phyloP scores from a whole-genome alignment of 2,329 filamentous ascomycete genomes.

The Aspergillus fischeri region DNA sequence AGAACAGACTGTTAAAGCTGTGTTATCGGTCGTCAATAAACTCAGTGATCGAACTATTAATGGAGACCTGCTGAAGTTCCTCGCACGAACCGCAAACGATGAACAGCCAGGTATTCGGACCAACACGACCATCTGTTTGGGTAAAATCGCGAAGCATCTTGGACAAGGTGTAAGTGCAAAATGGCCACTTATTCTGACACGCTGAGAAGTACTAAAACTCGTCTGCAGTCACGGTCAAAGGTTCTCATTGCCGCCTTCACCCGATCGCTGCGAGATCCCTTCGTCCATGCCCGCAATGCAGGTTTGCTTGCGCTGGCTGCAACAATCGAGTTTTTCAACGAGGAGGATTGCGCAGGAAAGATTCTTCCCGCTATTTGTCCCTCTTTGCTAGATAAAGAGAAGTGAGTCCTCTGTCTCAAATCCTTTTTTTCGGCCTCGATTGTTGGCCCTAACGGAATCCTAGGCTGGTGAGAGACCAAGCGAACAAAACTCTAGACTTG shows the following conservation, averaged over 20 bases:
- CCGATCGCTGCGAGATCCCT: slow-evolving; percentile 84
- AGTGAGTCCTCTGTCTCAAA: slow-evolving; percentile 41
- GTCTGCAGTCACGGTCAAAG: slow-evolving; percentile 67
- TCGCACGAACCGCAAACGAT: slow-evolving; percentile 95
- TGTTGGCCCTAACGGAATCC: slow-evolving; percentile 4
- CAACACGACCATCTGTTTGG: slow-evolving; percentile 95
- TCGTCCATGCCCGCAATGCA: slow-evolving; percentile 89
- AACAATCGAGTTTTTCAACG: slow-evolving; percentile 78
- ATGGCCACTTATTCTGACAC: too few species aligned
- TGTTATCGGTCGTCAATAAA: slow-evolving; percentile 81
- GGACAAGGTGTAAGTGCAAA: slow-evolving; percentile 53
- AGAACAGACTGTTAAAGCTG: slow-evolving; percentile 93
- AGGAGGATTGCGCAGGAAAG: slow-evolving; percentile 82
- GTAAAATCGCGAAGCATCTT: slow-evolving; percentile 90
- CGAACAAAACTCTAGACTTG: slow-evolving; percentile 79
- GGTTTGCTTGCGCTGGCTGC: slow-evolving; percentile 80
- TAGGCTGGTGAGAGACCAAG: slow-evolving; percentile 78
- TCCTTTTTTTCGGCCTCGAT: neutral
- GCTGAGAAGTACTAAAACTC: slow-evolving; percentile 22
- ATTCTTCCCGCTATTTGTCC: slow-evolving; percentile 82
- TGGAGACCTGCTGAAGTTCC: slow-evolving; percentile 81
- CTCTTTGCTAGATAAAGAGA: slow-evolving; percentile 88
- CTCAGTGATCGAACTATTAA: slow-evolving; percentile 91
- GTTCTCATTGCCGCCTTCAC: slow-evolving; percentile 91
- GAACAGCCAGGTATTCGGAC: slow-evolving; percentile 96